These are phyloP conservation scores for Benincasa hispida DNA, from an alignment of 306 rosid genomes.

Conservation along the genomic window DNA sequence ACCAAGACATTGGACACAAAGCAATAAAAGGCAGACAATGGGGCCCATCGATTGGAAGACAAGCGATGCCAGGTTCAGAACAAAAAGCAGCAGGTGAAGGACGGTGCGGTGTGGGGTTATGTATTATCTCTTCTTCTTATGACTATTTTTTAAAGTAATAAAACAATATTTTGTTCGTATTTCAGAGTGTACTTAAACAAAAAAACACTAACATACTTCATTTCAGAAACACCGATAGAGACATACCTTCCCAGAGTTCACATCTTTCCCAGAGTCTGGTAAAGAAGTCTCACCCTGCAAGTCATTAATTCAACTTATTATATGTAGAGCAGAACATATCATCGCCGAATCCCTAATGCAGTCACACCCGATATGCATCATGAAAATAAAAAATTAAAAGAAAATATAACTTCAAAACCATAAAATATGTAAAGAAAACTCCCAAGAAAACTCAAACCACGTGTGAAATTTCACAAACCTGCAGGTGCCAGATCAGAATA, in stretches of 20 bases:
- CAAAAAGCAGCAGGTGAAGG: neutral
- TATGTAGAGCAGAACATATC: slow-evolving; percentile 3
- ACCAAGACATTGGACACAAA: neutral
- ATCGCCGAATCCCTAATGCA: neutral
- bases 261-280: slow-evolving; percentile 67
- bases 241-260: slow-evolving; percentile 54
- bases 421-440: neutral
- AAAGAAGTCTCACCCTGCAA: slow-evolving; percentile 72
- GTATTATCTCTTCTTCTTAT: neutral
- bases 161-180: neutral
- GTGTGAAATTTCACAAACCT: slow-evolving; percentile 29
- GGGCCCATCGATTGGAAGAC: neutral
- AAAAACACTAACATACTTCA: slow-evolving; percentile 3
- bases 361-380: neutral
- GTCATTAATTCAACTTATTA: slow-evolving; percentile 17
- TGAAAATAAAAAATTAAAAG: neutral
- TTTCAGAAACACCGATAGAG: neutral
- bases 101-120: neutral
- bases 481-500: slow-evolving; percentile 92
- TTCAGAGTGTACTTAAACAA: neutral
- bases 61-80: neutral
- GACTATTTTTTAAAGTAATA: neutral
- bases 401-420: neutral
- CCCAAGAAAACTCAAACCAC: neutral
- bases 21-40: neutral